phyloP scores from a whole-genome alignment of 331 rosid species.

The Saraca asoca region DNA sequence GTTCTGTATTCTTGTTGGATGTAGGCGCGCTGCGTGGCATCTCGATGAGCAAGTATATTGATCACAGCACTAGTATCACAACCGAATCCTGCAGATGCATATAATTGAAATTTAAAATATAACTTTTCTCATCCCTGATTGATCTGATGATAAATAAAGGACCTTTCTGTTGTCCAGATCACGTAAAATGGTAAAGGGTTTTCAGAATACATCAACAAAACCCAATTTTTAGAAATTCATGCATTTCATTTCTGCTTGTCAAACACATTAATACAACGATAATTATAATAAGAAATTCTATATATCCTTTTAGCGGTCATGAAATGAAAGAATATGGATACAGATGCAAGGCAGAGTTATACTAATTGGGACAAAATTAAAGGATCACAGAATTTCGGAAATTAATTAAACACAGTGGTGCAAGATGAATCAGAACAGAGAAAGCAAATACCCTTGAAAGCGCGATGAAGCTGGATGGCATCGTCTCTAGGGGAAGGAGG shows the following conservation, averaged over 20 bases:
- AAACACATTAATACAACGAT: background rate
- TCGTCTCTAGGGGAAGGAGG: conserved; percentile 67
- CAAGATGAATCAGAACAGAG: background rate
- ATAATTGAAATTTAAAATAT: background rate
- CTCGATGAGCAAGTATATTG: conserved; percentile 74
- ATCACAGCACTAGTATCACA: conserved; percentile 68
- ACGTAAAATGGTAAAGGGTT: background rate
- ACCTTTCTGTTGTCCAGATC: conserved; percentile 1
- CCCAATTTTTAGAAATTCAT: background rate
- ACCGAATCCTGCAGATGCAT: conserved; percentile 57
- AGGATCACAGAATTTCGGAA: background rate
- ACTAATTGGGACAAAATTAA: too few species aligned
- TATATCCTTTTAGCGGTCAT: background rate
- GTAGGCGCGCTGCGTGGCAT: conserved; percentile 62
- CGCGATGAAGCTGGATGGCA: conserved; percentile 62
- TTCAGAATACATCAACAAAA: background rate
- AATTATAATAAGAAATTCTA: background rate
- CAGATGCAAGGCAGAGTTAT: too few species aligned
- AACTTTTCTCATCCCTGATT: too few species aligned
- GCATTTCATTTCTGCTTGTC: too few species aligned
- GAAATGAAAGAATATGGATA: too few species aligned
- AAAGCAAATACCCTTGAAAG: conserved; percentile 62
- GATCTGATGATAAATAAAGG: background rate
- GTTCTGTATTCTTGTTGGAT: conserved; percentile 67
- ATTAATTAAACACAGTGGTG: background rate